Percentiles rank a stretch among this genome's conserved stretches.
phyloP scores from a whole-genome alignment of 805 yeast genomes.

The Saturnispora besseyi region DNA sequence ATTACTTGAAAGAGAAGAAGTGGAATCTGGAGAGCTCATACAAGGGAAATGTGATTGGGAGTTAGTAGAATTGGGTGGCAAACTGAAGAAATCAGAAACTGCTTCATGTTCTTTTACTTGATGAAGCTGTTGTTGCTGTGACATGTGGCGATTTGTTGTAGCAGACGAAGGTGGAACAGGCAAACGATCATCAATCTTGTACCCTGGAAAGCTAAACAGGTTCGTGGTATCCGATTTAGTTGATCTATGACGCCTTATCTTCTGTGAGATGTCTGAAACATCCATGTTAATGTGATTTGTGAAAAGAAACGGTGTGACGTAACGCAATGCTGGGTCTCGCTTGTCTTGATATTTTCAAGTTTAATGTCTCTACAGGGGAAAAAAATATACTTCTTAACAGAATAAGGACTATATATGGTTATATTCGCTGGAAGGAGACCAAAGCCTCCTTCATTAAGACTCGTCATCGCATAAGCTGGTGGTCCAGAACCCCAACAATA shows the following conservation, averaged over 20 bases:
- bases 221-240: constrained; percentile 2
- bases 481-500: background rate
- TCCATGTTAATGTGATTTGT: background rate
- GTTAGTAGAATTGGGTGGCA: background rate
- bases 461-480: background rate
- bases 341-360: background rate
- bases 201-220: background rate
- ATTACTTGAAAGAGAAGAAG: background rate
- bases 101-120: constrained; percentile 4
- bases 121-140: background rate
- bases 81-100: background rate
- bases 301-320: constrained; percentile 2
- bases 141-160: background rate
- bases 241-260: background rate
- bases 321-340: background rate
- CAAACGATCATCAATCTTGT: background rate
- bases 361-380: background rate
- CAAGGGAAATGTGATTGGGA: background rate
- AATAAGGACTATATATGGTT: background rate
- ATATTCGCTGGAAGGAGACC: background rate
- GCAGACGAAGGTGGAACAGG: background rate
- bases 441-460: background rate
- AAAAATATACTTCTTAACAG: background rate
- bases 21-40: background rate
- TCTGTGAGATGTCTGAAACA: background rate